phyloP scores from a whole-genome alignment of 2,329 filamentous ascomycete genomes.

The Scopulariopsis brevicaulis region DNA sequence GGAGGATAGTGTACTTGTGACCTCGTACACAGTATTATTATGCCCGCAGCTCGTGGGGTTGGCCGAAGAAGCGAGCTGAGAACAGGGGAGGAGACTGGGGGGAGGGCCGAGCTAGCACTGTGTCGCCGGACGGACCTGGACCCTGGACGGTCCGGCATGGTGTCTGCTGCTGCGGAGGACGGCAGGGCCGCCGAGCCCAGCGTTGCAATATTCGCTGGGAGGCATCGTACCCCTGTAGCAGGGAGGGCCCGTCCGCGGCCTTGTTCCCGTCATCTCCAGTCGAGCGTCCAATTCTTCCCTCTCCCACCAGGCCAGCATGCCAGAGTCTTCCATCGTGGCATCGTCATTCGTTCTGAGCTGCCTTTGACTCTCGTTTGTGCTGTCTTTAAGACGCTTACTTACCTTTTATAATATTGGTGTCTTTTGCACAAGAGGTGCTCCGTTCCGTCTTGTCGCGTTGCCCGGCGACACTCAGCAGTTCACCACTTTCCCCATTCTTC shows the following conservation, averaged over 20 bases:
- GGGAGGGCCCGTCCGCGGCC: not conserved
- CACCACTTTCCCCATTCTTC: not conserved
- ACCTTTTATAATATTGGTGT: not conserved
- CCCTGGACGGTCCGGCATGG: too few relatives aligned
- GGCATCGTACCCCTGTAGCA: not conserved
- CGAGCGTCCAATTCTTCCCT: not conserved
- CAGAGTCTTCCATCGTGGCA: not conserved
- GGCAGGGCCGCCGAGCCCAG: too few relatives aligned
- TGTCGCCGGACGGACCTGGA: too few relatives aligned
- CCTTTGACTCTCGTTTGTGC: not conserved
- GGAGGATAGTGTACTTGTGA: not conserved
- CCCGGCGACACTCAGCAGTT: not conserved
- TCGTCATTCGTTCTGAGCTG: not conserved
- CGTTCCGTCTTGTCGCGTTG: not conserved
- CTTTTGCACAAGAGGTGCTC: not conserved
- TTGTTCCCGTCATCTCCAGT: not conserved
- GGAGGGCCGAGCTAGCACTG: too few relatives aligned
- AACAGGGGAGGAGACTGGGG: too few relatives aligned
- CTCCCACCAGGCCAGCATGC: not conserved
- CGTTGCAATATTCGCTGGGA: not conserved
- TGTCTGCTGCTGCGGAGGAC: too few relatives aligned
- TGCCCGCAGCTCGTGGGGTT: not conserved
- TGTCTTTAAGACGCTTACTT: conserved; percentile 2
- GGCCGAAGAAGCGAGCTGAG: not conserved
- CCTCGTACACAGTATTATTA: not conserved